These are phyloP conservation scores for Prunus dulcis DNA, from an alignment of 306 rosid species.

Conservation along the genomic window DNA sequence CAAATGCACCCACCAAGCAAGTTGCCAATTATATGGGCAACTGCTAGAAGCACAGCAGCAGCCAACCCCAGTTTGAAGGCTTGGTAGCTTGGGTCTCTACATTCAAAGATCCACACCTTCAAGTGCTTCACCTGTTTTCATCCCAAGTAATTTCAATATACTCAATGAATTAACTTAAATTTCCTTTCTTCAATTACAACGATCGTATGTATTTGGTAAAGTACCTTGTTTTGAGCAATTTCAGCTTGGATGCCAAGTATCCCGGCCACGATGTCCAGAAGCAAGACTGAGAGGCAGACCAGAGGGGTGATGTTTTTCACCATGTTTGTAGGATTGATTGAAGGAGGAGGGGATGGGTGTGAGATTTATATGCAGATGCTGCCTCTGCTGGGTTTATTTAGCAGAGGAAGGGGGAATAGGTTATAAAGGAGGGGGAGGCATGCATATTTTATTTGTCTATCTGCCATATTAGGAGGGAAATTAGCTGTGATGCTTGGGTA, in stretches of 20 bases:
- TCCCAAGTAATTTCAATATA: not conserved
- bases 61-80: conserved; percentile 76
- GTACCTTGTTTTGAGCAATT: conserved; percentile 78
- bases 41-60: conserved; percentile 53
- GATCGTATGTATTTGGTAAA: no score
- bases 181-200: no score
- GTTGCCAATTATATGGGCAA: conserved; percentile 59
- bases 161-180: not conserved
- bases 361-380: conserved; percentile 28
- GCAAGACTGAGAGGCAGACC: conserved; percentile 51
- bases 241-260: conserved; percentile 83
- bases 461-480: conserved; percentile 16
- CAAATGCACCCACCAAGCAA: conserved; percentile 69
- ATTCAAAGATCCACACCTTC: conserved; percentile 55
- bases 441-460: not conserved
- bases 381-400: not conserved
- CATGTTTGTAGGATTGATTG: conserved; percentile 37
- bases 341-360: conserved; percentile 9
- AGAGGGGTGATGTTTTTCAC: conserved; percentile 47
- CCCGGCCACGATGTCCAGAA: conserved; percentile 62
- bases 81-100: conserved; percentile 63
- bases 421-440: conserved; percentile 6
- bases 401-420: not conserved
- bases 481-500: conserved; percentile 39
- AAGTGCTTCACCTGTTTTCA: conserved; percentile 54